Base-by-base conservation (phyloP, 306 rosid genomes). In the Potentilla sterilis region DNA sequence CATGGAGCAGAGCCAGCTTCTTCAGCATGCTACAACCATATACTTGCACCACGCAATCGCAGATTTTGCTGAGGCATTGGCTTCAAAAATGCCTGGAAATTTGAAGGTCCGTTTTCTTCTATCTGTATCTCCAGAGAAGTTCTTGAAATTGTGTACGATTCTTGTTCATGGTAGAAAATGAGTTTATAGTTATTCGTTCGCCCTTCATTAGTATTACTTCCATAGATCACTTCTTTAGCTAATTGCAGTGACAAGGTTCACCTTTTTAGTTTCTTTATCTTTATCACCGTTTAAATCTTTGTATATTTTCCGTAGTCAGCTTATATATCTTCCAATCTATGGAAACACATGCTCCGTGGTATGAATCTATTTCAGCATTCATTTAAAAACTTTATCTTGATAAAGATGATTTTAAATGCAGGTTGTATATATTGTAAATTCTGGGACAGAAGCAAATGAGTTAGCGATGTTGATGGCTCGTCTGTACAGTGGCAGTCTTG, bases 401-500 rank as follows among this genome's bases (percentile, higher is more conserved):
- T 5, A 21, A 42, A 38, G 34, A 69, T 6, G 4, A 12, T 44
- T 67, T 43, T 24, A 62, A 37, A 73, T 88, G 83, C 89, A 93
- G 98, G 97, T 94, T 66, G 96, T 94, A 32, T 91, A 88, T 81
- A 90, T 94, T 81, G 98, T 94, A 12, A 94, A 94, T 84, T 94
- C 98, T 19, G 98, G 97, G 72, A 75, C 94, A 35, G 98, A 94
- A 79, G 98, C 98, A 41, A 94, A 94, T 80, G 97, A 94, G 77
- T 82, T 94, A 68, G 97, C 98, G 54, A 91, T 81, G 93, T 71
- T 94, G 86, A 94, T 94, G 98, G 97, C 98, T 10, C 96, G 93
- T 58, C 88, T 94, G 9, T 94, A 89, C 72, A 87, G 89, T 18
- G 94, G 96, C 59, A 90, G 79, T 83, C 90, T 91, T 37, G 96